Percentiles rank a stretch among this genome's conserved stretches.
phyloP scores from a whole-genome alignment of 2,329 filamentous ascomycete species.

The Fusarium euwallaceae region DNA sequence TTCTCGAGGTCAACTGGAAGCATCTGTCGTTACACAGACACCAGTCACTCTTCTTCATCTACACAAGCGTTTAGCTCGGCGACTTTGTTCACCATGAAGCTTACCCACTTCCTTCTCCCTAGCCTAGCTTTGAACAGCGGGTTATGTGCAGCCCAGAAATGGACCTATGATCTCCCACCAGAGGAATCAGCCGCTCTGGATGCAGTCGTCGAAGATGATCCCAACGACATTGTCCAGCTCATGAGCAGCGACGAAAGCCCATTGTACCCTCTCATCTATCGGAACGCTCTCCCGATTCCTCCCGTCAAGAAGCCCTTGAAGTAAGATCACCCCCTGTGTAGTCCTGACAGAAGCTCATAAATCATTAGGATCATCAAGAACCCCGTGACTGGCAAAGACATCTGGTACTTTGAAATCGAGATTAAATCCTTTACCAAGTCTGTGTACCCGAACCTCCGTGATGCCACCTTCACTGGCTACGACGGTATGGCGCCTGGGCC shows the following conservation, averaged over 20 bases:
- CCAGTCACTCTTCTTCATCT: neutral
- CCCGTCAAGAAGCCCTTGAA: slow-evolving; percentile 57
- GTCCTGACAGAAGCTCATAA: neutral
- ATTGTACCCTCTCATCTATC: slow-evolving; percentile 17
- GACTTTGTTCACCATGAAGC: neutral
- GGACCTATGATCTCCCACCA: slow-evolving; percentile 13
- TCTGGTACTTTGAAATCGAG: slow-evolving; percentile 54
- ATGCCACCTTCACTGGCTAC: slow-evolving; percentile 59
- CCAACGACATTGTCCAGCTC: neutral
- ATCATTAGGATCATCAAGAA: slow-evolving; percentile 50
- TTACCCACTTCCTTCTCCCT: slow-evolving; percentile 7
- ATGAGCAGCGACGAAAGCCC: slow-evolving; percentile 9
- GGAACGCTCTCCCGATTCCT: slow-evolving; percentile 58
- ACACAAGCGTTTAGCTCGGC: neutral
- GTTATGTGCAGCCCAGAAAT: slow-evolving; percentile 5
- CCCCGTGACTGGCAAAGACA: slow-evolving; percentile 51
- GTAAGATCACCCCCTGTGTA: slow-evolving; percentile 47
- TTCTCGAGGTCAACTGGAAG: neutral
- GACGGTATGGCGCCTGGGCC: slow-evolving; percentile 68
- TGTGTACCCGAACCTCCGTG: slow-evolving; percentile 53
- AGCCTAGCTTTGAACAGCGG: slow-evolving; percentile 1
- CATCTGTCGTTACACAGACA: neutral
- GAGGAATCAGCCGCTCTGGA: slow-evolving; percentile 1
- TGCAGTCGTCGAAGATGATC: slow-evolving; percentile 7
- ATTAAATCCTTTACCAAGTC: slow-evolving; percentile 51